Conservation (phyloP, 345 rosid species). For the Melaleuca quinquenervia region DNA sequence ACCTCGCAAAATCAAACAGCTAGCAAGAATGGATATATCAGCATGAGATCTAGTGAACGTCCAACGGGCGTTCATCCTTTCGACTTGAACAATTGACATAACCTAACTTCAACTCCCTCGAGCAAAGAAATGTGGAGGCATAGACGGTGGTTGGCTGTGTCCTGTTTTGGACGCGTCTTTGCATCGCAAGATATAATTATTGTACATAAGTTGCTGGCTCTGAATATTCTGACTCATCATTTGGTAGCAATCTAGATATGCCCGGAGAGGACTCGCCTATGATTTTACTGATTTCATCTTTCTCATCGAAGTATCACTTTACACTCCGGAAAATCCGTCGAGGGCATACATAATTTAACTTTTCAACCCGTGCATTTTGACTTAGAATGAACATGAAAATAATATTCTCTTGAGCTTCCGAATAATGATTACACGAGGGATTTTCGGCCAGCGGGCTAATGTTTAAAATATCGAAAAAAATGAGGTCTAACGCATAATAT, state of each 20-base stretch:
- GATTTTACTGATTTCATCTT: neutral
- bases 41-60: neutral
- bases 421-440: neutral
- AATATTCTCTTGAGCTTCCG: neutral
- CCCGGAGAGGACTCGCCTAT: neutral
- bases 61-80: neutral
- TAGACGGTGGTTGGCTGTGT: neutral
- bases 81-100: neutral
- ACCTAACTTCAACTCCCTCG: neutral
- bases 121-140: neutral
- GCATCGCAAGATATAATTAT: neutral
- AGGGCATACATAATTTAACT: neutral
- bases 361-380: neutral
- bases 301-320: neutral
- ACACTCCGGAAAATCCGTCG: neutral
- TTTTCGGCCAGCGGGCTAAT: neutral
- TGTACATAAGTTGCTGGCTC: neutral
- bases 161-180: neutral
- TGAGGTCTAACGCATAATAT: neutral
- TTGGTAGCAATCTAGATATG: neutral
- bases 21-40: neutral
- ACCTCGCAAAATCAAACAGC: neutral
- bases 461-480: neutral
- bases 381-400: neutral
- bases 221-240: neutral